These are phyloP conservation scores for Cystobasidium onofrii DNA, from an alignment of 768 basidiomycete genomes.

Conservation along the genomic window DNA sequence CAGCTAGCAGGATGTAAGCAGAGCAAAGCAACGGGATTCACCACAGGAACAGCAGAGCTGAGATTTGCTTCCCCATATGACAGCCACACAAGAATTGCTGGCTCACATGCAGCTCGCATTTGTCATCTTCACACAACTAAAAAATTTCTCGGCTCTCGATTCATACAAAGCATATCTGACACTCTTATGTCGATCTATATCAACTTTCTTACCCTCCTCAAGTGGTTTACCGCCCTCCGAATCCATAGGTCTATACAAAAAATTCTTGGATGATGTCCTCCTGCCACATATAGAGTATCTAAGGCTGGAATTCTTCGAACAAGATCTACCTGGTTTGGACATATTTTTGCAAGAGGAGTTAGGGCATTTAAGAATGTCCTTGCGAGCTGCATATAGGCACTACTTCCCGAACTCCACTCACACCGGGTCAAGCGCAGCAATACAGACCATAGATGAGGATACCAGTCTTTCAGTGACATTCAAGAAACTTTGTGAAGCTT, in stretches of 20 bases:
- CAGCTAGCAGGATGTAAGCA: conserved; percentile 44
- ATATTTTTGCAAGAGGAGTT: conserved; percentile 35
- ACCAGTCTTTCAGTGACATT: not conserved
- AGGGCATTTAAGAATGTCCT: conserved; percentile 13
- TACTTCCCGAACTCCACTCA: not conserved
- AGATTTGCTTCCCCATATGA: no score
- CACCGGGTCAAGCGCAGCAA: not conserved
- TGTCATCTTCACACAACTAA: conserved; percentile 46
- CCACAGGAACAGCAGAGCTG: no score
- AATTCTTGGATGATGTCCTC: conserved; percentile 34
- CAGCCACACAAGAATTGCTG: conserved; percentile 44
- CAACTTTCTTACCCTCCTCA: conserved; percentile 35
- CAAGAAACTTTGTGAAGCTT: conserved; percentile 16
- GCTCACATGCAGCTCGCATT: conserved; percentile 47
- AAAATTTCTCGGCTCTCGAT: conserved; percentile 46
- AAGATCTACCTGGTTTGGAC: conserved; percentile 38
- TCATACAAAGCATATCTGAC: conserved; percentile 46
- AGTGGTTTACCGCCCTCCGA: not conserved
- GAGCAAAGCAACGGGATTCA: no score
- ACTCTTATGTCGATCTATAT: conserved; percentile 43
- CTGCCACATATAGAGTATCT: conserved; percentile 22
- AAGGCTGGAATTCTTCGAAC: conserved; percentile 34
- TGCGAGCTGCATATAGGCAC: conserved; percentile 31
- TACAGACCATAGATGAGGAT: not conserved
- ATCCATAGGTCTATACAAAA: conserved; percentile 32